phyloP scores from a whole-genome alignment of 179 eudicot genomes.

The Carnegiea gigantea region DNA sequence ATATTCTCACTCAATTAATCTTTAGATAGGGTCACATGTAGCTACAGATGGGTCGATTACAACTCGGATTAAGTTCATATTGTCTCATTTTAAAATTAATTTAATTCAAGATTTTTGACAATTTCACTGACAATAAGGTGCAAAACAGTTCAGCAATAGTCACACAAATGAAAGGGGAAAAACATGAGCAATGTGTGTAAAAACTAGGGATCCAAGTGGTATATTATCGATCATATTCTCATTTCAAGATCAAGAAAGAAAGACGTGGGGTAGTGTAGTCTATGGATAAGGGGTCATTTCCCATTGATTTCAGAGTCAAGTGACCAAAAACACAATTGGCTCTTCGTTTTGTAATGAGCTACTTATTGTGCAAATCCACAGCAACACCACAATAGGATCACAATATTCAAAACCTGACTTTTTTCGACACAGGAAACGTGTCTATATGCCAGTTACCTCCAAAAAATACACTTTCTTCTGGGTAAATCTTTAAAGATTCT shows the following conservation, averaged over 20 bases:
- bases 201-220: no score
- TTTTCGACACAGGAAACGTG: not conserved
- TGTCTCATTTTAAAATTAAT: no score
- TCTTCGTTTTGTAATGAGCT: not conserved
- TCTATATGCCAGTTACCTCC: not conserved
- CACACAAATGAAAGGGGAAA: no score
- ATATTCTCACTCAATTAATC: no score
- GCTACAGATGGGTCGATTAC: no score
- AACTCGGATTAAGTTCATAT: no score
- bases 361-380: not conserved
- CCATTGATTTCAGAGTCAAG: constrained; percentile 7
- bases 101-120: no score
- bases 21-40: no score
- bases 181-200: no score
- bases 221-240: no score
- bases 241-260: not conserved
- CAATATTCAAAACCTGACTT: not conserved
- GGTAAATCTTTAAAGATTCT: not conserved
- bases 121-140: no score
- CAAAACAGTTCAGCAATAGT: no score
- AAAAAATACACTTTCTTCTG: not conserved
- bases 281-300: constrained; percentile 23
- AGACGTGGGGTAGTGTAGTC: not conserved
- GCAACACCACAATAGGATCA: not conserved
- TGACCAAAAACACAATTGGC: not conserved